phyloP scores from a whole-genome alignment of 352 stramenopile genomes.

The Aphanomyces invadans region DNA sequence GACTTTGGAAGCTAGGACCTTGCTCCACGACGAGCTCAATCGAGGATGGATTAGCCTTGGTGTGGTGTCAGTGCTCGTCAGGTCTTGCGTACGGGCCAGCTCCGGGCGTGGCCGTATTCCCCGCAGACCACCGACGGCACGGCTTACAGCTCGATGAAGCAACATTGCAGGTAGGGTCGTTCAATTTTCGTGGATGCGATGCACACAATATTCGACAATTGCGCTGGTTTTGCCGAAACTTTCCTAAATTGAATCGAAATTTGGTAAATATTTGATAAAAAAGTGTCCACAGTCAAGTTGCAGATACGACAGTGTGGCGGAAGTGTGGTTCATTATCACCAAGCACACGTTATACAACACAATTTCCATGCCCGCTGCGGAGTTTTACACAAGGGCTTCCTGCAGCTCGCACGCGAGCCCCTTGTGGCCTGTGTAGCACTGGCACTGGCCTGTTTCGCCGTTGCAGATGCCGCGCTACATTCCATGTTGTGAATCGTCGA shows the following conservation, averaged over 20 bases:
- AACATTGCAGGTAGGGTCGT: too few relatives aligned
- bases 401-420: constrained; percentile 64
- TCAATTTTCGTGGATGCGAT: too few relatives aligned
- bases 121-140: too few relatives aligned
- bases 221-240: too few relatives aligned
- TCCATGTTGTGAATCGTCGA: too few relatives aligned
- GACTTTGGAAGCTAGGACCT: not conserved
- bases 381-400: constrained; percentile 40
- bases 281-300: not conserved
- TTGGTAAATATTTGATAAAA: too few relatives aligned
- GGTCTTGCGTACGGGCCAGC: too few relatives aligned
- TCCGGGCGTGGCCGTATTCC: too few relatives aligned
- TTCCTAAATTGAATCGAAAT: too few relatives aligned
- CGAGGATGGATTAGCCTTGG: not conserved
- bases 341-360: not conserved
- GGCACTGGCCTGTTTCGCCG: constrained; percentile 41
- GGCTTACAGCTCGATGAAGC: too few relatives aligned
- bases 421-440: constrained; percentile 67
- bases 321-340: not conserved
- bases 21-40: not conserved
- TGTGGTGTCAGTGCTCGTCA: not conserved
- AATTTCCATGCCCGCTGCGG: not conserved
- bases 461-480: constrained; percentile 46
- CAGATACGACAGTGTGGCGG: not conserved
- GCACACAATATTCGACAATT: too few relatives aligned